phyloP scores from a whole-genome alignment of 1,139 yeast genomes.

The Yamadazyma mexicana region DNA sequence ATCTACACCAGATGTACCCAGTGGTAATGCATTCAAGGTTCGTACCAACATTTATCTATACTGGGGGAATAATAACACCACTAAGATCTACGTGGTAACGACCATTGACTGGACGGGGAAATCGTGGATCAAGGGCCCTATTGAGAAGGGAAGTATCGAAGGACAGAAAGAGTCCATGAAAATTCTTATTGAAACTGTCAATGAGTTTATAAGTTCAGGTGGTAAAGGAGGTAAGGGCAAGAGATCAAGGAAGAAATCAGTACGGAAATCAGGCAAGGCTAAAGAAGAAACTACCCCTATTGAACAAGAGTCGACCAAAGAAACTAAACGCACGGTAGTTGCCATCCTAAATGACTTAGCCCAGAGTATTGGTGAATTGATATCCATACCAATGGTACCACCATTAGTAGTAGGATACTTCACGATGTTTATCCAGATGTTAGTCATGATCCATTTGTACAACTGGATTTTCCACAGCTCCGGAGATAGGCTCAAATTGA shows the following conservation, averaged over 20 bases:
- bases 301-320: constrained; percentile 9
- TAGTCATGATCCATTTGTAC: constrained; percentile 10
- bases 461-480: constrained; percentile 6
- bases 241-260: constrained; percentile 12
- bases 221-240: constrained; percentile 8
- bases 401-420: constrained; percentile 26
- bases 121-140: constrained; percentile 87
- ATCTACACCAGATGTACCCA: constrained; percentile 92
- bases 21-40: constrained; percentile 80
- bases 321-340: constrained; percentile 4
- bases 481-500: background rate
- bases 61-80: constrained; percentile 76
- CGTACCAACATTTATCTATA: constrained; percentile 64
- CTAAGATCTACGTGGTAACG: constrained; percentile 64
- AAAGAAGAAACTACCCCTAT: constrained; percentile 14
- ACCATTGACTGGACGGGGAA: constrained; percentile 89
- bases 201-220: constrained; percentile 36
- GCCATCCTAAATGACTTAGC: constrained; percentile 24
- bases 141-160: constrained; percentile 88
- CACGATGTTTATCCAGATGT: constrained; percentile 17
- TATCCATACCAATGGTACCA: constrained; percentile 32
- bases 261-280: constrained; percentile 18
- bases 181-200: constrained; percentile 58
- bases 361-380: constrained; percentile 27
- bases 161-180: constrained; percentile 81